These are phyloP conservation scores for Venturiaceae sp. DNA, from an alignment of 2,329 filamentous ascomycete genomes.

Conservation along the genomic window DNA sequence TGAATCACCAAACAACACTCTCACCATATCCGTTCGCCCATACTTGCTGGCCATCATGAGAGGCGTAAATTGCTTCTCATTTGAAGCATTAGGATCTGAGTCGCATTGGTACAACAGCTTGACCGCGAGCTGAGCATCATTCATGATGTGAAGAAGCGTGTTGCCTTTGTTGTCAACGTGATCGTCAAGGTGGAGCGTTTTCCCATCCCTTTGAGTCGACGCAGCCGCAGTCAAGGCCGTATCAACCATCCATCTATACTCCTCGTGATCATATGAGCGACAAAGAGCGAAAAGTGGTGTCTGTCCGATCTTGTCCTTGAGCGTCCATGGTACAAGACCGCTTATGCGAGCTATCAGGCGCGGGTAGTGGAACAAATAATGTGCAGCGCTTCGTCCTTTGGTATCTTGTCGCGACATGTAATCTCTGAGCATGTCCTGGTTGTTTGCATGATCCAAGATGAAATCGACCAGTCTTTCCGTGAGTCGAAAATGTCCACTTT, in stretches of 20 bases:
- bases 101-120: conserved; percentile 77
- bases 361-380: conserved; percentile 91
- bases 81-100: conserved; percentile 90
- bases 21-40: conserved; percentile 85
- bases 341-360: conserved; percentile 69
- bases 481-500: conserved; percentile 65
- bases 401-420: conserved; percentile 73
- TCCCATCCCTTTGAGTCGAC: conserved; percentile 62
- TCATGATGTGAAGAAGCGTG: conserved; percentile 90
- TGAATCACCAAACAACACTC: conserved; percentile 76
- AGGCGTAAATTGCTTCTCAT: conserved; percentile 89
- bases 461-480: conserved; percentile 68
- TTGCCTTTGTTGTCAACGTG: conserved; percentile 92
- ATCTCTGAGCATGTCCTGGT: conserved; percentile 45
- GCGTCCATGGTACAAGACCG: conserved; percentile 71
- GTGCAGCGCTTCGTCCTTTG: conserved; percentile 81
- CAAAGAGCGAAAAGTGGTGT: conserved; percentile 95
- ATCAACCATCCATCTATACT: conserved; percentile 82
- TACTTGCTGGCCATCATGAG: conserved; percentile 99
- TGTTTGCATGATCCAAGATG: conserved; percentile 45
- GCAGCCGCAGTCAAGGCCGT: conserved; percentile 68
- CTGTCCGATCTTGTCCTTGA: conserved; percentile 92
- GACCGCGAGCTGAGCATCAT: conserved; percentile 67
- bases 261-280: conserved; percentile 84
- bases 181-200: conserved; percentile 80